Evolutionary conservation across 2,329 filamentous ascomycete species (phyloP).

Genomic region (Nigrospora sphaerica): DNA sequence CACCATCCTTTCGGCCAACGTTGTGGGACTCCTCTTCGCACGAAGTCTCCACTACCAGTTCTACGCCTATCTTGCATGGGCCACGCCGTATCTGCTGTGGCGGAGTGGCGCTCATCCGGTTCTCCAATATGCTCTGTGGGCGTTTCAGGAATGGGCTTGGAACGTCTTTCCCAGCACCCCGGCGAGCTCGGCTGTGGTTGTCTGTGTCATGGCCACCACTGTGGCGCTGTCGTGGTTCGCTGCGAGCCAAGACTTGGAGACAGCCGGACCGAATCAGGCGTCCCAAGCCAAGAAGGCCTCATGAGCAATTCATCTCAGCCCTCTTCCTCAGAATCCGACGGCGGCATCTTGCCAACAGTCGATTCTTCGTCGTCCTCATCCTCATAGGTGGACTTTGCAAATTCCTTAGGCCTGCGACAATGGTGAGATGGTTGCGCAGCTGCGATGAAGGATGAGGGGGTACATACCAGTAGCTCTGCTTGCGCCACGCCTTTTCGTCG

Average conservation of each 20-base stretch:
- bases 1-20: constrained; percentile 67
- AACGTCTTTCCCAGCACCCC: constrained; percentile 80
- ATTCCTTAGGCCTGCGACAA: constrained; percentile 65
- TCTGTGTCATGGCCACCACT: constrained; percentile 61
- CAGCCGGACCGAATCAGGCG: constrained; percentile 6
- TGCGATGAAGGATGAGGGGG: background rate
- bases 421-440: constrained; percentile 9
- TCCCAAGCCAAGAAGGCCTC: constrained; percentile 13
- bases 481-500: constrained; percentile 88
- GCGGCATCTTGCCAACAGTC: constrained; percentile 77
- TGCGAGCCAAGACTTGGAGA: constrained; percentile 28
- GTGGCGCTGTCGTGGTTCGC: constrained; percentile 57
- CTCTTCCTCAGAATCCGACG: constrained; percentile 71
- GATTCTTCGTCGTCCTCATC: constrained; percentile 72
- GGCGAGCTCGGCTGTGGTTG: constrained; percentile 52
- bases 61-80: constrained; percentile 86
- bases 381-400: constrained; percentile 56
- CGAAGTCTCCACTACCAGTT: constrained; percentile 92
- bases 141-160: constrained; percentile 84
- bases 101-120: constrained; percentile 62
- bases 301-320: constrained; percentile 16
- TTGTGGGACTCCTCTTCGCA: constrained; percentile 77
- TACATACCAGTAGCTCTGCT: constrained; percentile 74
- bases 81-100: constrained; percentile 83
- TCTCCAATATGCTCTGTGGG: constrained; percentile 63